Base-by-base conservation (phyloP, 352 stramenopile genomes). In the Phytopythium kandeliae region DNA sequence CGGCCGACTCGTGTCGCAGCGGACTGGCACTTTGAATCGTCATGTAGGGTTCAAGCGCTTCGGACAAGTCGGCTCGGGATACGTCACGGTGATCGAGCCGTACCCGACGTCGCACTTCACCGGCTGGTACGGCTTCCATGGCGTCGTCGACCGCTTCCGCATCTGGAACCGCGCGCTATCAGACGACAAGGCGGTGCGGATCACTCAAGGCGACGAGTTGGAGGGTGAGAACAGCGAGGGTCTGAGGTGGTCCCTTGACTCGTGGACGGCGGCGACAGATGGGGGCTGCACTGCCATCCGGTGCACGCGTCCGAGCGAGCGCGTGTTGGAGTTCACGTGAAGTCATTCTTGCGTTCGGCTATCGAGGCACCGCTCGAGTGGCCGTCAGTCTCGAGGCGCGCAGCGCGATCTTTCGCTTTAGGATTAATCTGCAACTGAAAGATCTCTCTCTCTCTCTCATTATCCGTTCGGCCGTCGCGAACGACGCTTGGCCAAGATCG, bases 101-200 rank as follows among this genome's bases (percentile, higher is more conserved):
- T 41, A 4, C 53, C 59, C 31, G 68, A 48, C 17, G 65, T 65
- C 10, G 40, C 55, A 10, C 22, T 33, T 36, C 40, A 51, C 13
- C 65, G 71, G 62, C 4, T 77, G 62, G 63, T 78, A 78, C 45
- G 68, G 58, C n/a, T 78, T 82, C 47, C 58, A 73, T 22, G 71
- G 65, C 4, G 25, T 67, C 12, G 52, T 78, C 25, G 55, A 74
- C 33, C 63, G 77, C 34, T 51, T 65, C 19, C 44, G 59, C 8
- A 57, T 65, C 30, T 65, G 51, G 25, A 28, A 17, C 17, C 48
- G 49, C 1, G 54, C 52, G 37, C 35, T 67, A 4, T 28, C 36
- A n/a, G 10, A 34, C 6, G 22, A 57, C 2, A 53, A 58, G 15
- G 53, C 55, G 4, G 36, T 26, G 15, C 43, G 52, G 33, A 33